Conservation (phyloP, 176 grass and related monocot genomes). For the Aegilops umbellulata region DNA sequence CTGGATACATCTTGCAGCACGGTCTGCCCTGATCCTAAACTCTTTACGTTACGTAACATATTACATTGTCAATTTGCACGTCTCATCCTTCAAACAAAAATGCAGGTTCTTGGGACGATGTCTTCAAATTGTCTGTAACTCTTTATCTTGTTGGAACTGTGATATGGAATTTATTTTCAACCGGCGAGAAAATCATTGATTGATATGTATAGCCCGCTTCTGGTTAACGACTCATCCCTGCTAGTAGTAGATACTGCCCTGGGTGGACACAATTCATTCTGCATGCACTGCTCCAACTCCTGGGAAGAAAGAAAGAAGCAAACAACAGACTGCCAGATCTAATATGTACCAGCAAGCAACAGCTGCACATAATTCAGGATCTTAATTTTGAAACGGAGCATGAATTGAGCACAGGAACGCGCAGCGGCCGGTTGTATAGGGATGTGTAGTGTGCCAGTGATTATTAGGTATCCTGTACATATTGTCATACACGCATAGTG, state of each 20-base stretch:
- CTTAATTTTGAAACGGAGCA: background rate
- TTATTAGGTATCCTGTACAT: constrained; percentile 32
- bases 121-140: constrained; percentile 74
- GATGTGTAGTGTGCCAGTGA: constrained; percentile 34
- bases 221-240: background rate
- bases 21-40: constrained; percentile 35
- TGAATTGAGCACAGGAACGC: constrained; percentile 10
- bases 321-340: constrained; percentile 5
- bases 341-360: background rate
- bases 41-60: background rate
- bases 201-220: constrained; percentile 46
- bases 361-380: background rate
- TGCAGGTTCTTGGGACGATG: constrained; percentile 92
- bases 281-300: constrained; percentile 14
- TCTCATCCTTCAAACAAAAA: constrained; percentile 5
- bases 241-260: constrained; percentile 14
- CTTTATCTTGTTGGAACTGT: constrained; percentile 87
- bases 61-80: background rate
- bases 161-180: constrained; percentile 92
- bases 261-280: constrained; percentile 3
- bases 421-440: background rate
- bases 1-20: constrained; percentile 96
- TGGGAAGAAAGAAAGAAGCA: background rate
- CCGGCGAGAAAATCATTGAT: constrained; percentile 89
- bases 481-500: constrained; percentile 16